These are phyloP conservation scores for Candida methanosorbosa DNA, from an alignment of 805 yeast species.

Conservation along the genomic window DNA sequence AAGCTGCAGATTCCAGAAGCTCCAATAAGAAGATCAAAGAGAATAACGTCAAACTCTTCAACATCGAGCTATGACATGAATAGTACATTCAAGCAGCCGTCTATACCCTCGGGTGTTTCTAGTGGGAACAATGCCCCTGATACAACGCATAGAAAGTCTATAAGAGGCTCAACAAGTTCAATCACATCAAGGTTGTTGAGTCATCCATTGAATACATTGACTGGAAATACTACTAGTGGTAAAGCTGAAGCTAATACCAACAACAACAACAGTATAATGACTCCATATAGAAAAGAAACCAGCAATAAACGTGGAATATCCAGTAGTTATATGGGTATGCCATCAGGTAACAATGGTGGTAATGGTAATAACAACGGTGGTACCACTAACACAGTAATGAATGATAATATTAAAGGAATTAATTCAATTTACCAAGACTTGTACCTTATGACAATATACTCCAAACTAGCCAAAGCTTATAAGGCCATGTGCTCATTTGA, in stretches of 20 bases:
- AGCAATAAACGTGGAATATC: neutral
- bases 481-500: slow-evolving; percentile 59
- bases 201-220: slow-evolving; percentile 9
- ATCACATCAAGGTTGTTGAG: slow-evolving; percentile 22
- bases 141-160: slow-evolving; percentile 17
- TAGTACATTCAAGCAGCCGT: slow-evolving; percentile 16
- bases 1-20: slow-evolving; percentile 28
- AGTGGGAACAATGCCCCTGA: slow-evolving; percentile 5
- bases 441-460: slow-evolving; percentile 38
- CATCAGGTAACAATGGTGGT: slow-evolving; percentile 5
- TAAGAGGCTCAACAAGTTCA: slow-evolving; percentile 12
- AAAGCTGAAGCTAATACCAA: slow-evolving; percentile 1
- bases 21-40: slow-evolving; percentile 27
- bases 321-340: neutral
- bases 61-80: slow-evolving; percentile 9
- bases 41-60: slow-evolving; percentile 5
- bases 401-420: neutral
- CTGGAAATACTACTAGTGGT: slow-evolving; percentile 1
- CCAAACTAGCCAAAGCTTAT: slow-evolving; percentile 50
- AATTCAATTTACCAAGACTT: slow-evolving; percentile 20
- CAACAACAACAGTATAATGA: neutral
- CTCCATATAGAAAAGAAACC: slow-evolving; percentile 19
- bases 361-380: neutral
- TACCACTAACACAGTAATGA: neutral
- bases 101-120: slow-evolving; percentile 9